Base-by-base conservation (phyloP, 2,329 filamentous ascomycete species). In the Trichoderma gracile region DNA sequence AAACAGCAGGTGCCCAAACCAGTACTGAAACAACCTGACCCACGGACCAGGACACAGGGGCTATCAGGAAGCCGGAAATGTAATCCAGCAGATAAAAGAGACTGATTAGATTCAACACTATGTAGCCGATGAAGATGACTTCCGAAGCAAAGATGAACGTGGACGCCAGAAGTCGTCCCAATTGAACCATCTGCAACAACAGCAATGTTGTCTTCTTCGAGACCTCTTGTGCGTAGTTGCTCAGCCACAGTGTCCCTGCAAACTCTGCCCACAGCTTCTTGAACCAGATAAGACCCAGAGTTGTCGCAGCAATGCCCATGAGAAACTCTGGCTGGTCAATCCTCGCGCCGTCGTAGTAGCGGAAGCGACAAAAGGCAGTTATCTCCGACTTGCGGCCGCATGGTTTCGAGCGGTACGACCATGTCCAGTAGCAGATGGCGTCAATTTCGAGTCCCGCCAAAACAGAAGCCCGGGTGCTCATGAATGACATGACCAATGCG, bases 1-100 rank as follows among this genome's bases (percentile, higher is more conserved):
- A 14, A 10, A 55, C 17, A 3, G 50, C 63, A 3, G 63, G 63
- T 19, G 52, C 58, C 63, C 63, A 65, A 14, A 65, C 14, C 10
- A 53, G 30, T 10, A 52, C 40, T 5, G 63, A 47, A 56, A 65
- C 49, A 5, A 65, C 10, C 38, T 65, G 63, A 15, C 63, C 42
- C 25, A 65, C 21, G 2, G 49, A 27, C 63, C 63, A 65, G 1
- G 25, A 25, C 30, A 17, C 25, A 7, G 19, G 30, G 7, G 9
- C 30, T 8, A 33, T 14, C 6, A 52, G 27, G 25, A 9, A 33
- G 27, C 17, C 33, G 3, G 27, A 14, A 7, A 38, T 33, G 43
- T 40, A 14, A 15, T 21, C 17, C 14, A 3, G 38, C 40, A 27
- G 17, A 38, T 17, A 52, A n/a, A n/a, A n/a, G 33, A 30, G 17